Base-by-base conservation (phyloP, 495 filamentous ascomycete genomes). In the Bacidia rubella region DNA sequence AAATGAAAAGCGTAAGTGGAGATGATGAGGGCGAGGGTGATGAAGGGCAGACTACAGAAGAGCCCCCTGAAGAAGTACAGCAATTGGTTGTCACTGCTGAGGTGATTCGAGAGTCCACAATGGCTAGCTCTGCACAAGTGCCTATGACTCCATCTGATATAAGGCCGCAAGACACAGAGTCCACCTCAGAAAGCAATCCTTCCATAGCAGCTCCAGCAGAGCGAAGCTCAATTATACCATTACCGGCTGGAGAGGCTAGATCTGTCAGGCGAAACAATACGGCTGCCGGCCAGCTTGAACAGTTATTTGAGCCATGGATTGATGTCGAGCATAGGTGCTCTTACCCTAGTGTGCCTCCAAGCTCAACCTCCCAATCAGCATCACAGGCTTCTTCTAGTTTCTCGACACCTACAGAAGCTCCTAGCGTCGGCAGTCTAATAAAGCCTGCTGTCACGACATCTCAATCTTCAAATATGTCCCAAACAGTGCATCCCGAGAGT, bases 1-100 rank as follows among this genome's bases (percentile, higher is more conserved):
- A 80, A 55, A 77, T 90, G 56, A 87, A 88, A 53, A 64, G 70
- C n/a, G 71, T 71, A 17, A 74, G 72, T 15, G 70, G 65, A 3
- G 82, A 85, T 26, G 72, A 77, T 17, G 80, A 84, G 50, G n/a
- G 55, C 58, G 41, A 77, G 43, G 63, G 68, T 20, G 62, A 66
- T 47, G 63, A 58, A 41, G 52, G 24, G 43, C 50, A 46, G 57
- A 29, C 38, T n/a, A 22, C 42, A 51, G 49, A 64, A 57, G 44
- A 59, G 58, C 46, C 57, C 27, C 22, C 55, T 54, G 46, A 62
- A 47, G 7, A 35, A 35, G 7, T 35, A 35, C 29, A 5, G 15
- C 29, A 5, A 35, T 15, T 7, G 15, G 27, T 67, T 49, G 25
- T 57, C 54, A 32, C 45, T 58, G 32, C 57, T 53, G 23, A 59